Conservation (phyloP, 768 basidiomycete genomes). For the Lactifluus volemus region DNA sequence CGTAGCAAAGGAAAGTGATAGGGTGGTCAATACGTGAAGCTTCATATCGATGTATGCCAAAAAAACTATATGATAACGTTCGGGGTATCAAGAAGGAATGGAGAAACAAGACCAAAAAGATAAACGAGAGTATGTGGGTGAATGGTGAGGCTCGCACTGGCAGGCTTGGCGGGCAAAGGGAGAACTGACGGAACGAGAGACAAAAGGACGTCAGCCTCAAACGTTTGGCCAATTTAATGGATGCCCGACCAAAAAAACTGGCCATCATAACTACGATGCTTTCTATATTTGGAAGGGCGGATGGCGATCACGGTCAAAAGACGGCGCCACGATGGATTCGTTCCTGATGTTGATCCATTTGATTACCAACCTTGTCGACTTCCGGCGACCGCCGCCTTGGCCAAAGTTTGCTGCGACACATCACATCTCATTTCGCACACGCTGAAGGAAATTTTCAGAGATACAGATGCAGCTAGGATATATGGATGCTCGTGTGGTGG, state of each 20-base stretch:
- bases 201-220: background rate
- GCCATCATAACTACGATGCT: background rate
- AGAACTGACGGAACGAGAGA: background rate
- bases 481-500: slow-evolving; percentile 17
- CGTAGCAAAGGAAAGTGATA: slow-evolving; percentile 17
- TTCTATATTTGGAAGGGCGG: background rate
- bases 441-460: background rate
- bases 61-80: background rate
- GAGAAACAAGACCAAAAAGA: background rate
- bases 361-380: too few relatives aligned
- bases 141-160: background rate
- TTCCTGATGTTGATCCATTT: too few relatives aligned
- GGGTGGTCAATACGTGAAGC: slow-evolving; percentile 22
- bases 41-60: slow-evolving; percentile 19
- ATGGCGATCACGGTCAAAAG: too few relatives aligned
- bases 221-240: too few relatives aligned
- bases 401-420: too few relatives aligned
- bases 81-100: background rate
- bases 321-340: too few relatives aligned
- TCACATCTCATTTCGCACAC: background rate
- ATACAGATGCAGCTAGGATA: slow-evolving; percentile 22
- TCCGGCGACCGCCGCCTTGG: too few relatives aligned
- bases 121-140: background rate
- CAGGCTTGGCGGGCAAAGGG: background rate
- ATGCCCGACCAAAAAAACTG: too few relatives aligned